A percentile compares a stretch with the other conserved stretches of the same genome.
Evolutionary conservation across 306 rosid species (phyloP).

Genomic region (Cicer judaicum): DNA sequence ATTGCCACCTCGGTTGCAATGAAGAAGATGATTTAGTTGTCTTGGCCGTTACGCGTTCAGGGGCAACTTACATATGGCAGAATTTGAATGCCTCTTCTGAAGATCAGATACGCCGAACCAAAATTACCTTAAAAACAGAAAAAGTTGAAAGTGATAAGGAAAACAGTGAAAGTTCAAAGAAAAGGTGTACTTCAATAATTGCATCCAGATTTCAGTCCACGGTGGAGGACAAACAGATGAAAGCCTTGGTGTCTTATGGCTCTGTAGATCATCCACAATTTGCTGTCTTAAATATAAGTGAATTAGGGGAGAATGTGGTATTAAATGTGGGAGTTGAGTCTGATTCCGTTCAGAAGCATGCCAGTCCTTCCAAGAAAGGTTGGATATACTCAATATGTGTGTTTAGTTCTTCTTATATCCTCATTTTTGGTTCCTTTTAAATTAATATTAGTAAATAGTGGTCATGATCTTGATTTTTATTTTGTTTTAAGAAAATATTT

Average conservation of each 20-base stretch:
- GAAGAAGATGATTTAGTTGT: constrained; percentile 51
- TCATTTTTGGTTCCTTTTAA: constrained; percentile 37
- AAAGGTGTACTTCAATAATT: constrained; percentile 45
- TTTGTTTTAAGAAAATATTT: constrained; percentile 16
- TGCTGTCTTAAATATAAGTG: constrained; percentile 44
- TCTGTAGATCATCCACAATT: constrained; percentile 59
- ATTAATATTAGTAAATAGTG: constrained; percentile 9
- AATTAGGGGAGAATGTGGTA: constrained; percentile 45
- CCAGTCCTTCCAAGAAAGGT: constrained; percentile 47
- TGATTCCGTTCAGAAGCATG: constrained; percentile 44
- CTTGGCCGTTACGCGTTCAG: constrained; percentile 53
- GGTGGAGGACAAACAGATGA: constrained; percentile 47
- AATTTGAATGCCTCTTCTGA: constrained; percentile 46
- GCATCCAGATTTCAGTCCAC: constrained; percentile 52
- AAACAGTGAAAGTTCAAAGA: constrained; percentile 50
- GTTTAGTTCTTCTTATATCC: background rate
- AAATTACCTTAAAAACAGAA: constrained; percentile 44
- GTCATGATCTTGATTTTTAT: background rate
- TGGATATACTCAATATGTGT: constrained; percentile 26
- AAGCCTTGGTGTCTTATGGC: constrained; percentile 55
- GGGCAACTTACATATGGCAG: constrained; percentile 51
- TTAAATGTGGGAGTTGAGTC: constrained; percentile 37
- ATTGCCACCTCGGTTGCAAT: constrained; percentile 50
- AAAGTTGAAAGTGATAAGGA: constrained; percentile 43
- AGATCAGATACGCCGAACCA: constrained; percentile 49